phyloP scores from a whole-genome alignment of 1,284 basidiomycete species.

The Xerocomus minutiporus region DNA sequence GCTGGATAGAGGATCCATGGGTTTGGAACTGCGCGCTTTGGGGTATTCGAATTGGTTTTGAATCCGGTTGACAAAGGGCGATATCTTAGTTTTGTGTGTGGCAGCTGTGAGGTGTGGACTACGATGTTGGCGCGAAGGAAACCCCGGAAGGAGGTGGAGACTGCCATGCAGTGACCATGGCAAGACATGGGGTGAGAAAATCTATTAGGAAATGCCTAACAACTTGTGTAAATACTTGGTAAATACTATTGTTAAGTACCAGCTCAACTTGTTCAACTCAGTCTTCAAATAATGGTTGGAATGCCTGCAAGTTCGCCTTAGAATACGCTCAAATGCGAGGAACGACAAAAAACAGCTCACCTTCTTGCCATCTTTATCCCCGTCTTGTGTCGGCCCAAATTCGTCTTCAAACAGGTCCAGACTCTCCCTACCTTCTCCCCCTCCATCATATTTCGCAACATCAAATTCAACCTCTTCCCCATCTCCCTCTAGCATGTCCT shows the following conservation, averaged over 20 bases:
- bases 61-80: conserved; percentile 14
- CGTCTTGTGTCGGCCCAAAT: conserved; percentile 51
- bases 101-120: conserved; percentile 5
- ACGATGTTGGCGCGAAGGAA: conserved; percentile 8
- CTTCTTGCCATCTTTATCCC: conserved; percentile 30
- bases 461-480: conserved; percentile 57
- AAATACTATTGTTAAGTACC: background rate
- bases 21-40: conserved; percentile 2
- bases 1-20: conserved; percentile 26
- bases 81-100: conserved; percentile 2
- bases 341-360: conserved; percentile 24
- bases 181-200: conserved; percentile 16
- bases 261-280: conserved; percentile 22
- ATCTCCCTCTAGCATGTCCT: conserved; percentile 60
- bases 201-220: conserved; percentile 1
- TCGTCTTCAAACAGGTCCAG: conserved; percentile 41
- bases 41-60: background rate
- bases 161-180: conserved; percentile 9
- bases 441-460: conserved; percentile 14
- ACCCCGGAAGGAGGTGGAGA: conserved; percentile 14
- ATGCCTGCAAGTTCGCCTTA: conserved; percentile 35
- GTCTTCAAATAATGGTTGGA: conserved; percentile 66
- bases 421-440: conserved; percentile 14
- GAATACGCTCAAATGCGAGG: background rate
- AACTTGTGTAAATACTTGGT: background rate